Conservation (phyloP, 176 grass and related monocot species). For the Tillandsia fasciculata region DNA sequence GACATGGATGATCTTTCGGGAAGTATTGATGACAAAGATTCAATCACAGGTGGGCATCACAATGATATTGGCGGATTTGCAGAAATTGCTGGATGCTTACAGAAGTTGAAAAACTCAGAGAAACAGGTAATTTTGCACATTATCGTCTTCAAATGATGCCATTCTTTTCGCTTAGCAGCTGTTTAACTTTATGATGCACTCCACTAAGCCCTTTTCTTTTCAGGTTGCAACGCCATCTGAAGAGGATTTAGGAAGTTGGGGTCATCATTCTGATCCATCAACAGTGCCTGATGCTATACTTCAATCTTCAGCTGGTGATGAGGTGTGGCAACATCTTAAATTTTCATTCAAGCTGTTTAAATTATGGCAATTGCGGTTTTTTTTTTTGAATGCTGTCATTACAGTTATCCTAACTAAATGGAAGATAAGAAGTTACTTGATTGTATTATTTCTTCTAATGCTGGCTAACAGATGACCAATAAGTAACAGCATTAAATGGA, state of each 20-base stretch:
- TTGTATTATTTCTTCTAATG: background rate
- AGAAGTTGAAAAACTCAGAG: conserved; percentile 58
- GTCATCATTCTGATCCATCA: conserved; percentile 73
- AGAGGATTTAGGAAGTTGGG: conserved; percentile 89
- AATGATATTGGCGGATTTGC: conserved; percentile 84
- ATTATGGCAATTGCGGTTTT: conserved; percentile 7
- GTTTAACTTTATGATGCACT: conserved; percentile 8
- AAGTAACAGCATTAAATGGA: no score
- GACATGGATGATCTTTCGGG: conserved; percentile 17
- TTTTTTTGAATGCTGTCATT: background rate
- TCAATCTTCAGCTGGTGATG: conserved; percentile 69
- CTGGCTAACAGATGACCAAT: no score
- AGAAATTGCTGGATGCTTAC: conserved; percentile 66
- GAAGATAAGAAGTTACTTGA: background rate
- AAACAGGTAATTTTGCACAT: conserved; percentile 43
- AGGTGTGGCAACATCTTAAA: conserved; percentile 33
- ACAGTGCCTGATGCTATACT: conserved; percentile 82
- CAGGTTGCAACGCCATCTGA: conserved; percentile 87
- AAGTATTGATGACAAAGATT: conserved; percentile 22
- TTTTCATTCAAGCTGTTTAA: conserved; percentile 10
- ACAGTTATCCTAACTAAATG: background rate
- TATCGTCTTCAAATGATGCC: conserved; percentile 9
- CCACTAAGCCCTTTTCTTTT: conserved; percentile 13
- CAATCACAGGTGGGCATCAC: conserved; percentile 5
- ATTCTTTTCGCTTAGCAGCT: conserved; percentile 17